Base-by-base conservation (phyloP, 306 rosid genomes). In the Malus orientalis region DNA sequence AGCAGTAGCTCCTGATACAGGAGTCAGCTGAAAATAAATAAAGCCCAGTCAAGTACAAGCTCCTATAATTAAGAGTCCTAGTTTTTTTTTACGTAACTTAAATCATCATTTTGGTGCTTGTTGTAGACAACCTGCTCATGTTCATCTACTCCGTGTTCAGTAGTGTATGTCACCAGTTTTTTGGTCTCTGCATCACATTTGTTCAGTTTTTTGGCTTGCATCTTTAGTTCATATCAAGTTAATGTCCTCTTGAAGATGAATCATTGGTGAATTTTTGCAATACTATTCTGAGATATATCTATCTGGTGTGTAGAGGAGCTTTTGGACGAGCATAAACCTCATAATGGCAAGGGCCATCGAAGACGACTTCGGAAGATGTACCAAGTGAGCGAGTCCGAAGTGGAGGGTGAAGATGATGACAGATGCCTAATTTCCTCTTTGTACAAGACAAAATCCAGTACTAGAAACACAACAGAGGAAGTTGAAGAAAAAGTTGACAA, bases 321-420 rank as follows among this genome's bases (percentile, higher is more conserved):
- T 59, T 81, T 81, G 70, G 77, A 58, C 62, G 74, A 78, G 58
- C 82, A 78, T 16, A 83, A 73, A 76, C 78, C 74, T 47, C 84
- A 78, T 79, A 70, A 66, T 75, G 78, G 22, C 69, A 80, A 80
- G 73, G 55, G 62, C 30, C 65, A 74, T 14, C 67, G 11, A 25
- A 78, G 88, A 68, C 84, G 86, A 78, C 93, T 88, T 20, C 82
- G 85, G 74, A 93, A 80, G 87, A 88, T 69, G 78, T 86, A 74
- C 75, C 89, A 72, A 75, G n/a, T 76, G 59, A 76, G 88, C 69
- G 94, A 85, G 63, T 88, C 80, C 69, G 80, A 70, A 42, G 67
- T 44, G 54, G 82, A 82, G 69, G 71, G 60, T 58, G 90, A 84
- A 54, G 78, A 85, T 33, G 90, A 89, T 38, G 89, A 83, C 67